Evolutionary conservation across 805 yeast species (phyloP).

Genomic region (Kazachstania viticola): DNA sequence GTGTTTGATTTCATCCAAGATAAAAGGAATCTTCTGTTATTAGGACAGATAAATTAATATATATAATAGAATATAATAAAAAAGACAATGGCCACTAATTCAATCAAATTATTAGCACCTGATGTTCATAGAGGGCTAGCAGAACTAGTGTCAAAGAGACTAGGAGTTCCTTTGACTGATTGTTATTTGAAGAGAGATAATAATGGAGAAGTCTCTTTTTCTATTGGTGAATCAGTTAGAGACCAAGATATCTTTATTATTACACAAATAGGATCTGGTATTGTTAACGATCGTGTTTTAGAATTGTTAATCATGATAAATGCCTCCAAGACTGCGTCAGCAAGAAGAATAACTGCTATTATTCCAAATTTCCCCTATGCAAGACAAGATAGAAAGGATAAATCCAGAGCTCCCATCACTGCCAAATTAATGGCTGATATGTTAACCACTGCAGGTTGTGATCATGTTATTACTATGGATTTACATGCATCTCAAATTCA

Average conservation of each 20-base stretch:
- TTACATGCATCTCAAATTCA: slow-evolving; percentile 79
- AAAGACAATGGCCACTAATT: slow-evolving; percentile 55
- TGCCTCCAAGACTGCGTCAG: slow-evolving; percentile 78
- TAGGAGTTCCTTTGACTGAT: slow-evolving; percentile 50
- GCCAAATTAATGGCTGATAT: slow-evolving; percentile 76
- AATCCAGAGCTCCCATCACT: slow-evolving; percentile 74
- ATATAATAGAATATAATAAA: no score
- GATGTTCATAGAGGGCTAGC: slow-evolving; percentile 61
- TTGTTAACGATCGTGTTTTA: slow-evolving; percentile 60
- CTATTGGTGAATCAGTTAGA: slow-evolving; percentile 72
- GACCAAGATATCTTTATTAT: slow-evolving; percentile 75
- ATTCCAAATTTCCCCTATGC: slow-evolving; percentile 79
- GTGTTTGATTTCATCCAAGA: no score
- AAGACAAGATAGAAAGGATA: slow-evolving; percentile 77
- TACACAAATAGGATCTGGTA: slow-evolving; percentile 70
- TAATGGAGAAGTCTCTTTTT: slow-evolving; percentile 65
- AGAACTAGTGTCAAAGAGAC: slow-evolving; percentile 48
- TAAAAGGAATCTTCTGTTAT: no score
- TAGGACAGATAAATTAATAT: no score
- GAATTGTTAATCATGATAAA: slow-evolving; percentile 69
- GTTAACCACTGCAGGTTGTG: slow-evolving; percentile 74
- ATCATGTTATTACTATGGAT: slow-evolving; percentile 80
- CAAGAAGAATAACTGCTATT: slow-evolving; percentile 78
- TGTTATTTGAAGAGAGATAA: slow-evolving; percentile 54
- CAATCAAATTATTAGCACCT: slow-evolving; percentile 55